These are phyloP conservation scores for Trypanosoma platydactyli DNA, from an alignment of 208 protist genomes.

Conservation along the genomic window DNA sequence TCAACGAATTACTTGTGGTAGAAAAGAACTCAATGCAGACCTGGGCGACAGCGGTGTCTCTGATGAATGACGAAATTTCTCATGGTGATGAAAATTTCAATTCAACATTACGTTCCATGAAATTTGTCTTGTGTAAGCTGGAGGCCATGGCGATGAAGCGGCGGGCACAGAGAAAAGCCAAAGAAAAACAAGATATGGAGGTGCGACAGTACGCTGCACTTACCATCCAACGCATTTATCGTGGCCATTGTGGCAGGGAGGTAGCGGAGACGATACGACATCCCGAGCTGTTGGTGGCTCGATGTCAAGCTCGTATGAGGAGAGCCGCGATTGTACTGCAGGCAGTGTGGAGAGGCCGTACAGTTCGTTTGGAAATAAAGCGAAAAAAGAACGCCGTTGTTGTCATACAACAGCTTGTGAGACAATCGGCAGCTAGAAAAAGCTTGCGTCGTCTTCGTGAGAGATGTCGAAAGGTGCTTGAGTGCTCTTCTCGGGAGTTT, in stretches of 20 bases:
- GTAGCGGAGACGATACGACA: slow-evolving; percentile 33
- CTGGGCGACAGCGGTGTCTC: slow-evolving; percentile 54
- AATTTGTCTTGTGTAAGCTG: slow-evolving; percentile 61
- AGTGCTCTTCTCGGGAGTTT: slow-evolving; percentile 12
- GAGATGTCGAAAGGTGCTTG: background rate
- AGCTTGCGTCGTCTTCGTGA: slow-evolving; percentile 16
- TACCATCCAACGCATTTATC: slow-evolving; percentile 38
- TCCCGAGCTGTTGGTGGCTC: slow-evolving; percentile 35
- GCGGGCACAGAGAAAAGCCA: slow-evolving; percentile 37
- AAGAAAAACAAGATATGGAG: slow-evolving; percentile 23
- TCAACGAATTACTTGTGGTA: slow-evolving; percentile 37
- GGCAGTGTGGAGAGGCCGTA: slow-evolving; percentile 29
- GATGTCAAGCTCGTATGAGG: slow-evolving; percentile 8
- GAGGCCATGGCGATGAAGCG: slow-evolving; percentile 50
- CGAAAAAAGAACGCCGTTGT: slow-evolving; percentile 23
- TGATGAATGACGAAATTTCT: slow-evolving; percentile 8
- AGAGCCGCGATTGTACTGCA: slow-evolving; percentile 41
- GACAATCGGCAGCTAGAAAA: slow-evolving; percentile 27
- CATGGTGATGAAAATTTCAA: slow-evolving; percentile 12
- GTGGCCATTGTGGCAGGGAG: slow-evolving; percentile 34
- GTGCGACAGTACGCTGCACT: slow-evolving; percentile 36
- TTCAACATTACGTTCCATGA: slow-evolving; percentile 28
- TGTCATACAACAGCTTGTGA: slow-evolving; percentile 45
- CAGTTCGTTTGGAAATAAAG: slow-evolving; percentile 22
- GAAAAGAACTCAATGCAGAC: slow-evolving; percentile 44